Evolutionary conservation across 192 early-diverging fungal species (phyloP), one percentile per base, ranked within the genome.

Genomic region (Coemansia sp.): DNA sequence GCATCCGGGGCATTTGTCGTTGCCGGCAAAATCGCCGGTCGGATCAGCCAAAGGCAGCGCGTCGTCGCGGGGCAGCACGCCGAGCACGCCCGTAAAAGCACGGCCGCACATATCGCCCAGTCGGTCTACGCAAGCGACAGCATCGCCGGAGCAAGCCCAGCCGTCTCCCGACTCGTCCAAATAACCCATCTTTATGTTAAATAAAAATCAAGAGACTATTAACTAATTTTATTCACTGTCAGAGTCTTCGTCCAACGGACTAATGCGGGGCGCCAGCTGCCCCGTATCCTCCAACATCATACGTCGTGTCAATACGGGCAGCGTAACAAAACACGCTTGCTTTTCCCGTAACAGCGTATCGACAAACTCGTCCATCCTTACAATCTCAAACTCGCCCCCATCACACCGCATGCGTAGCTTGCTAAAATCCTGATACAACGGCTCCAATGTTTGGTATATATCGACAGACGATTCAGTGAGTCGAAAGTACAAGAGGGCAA

Each of bases 351-450:
- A 77, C 21, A 98, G 76, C 23, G 88, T 76, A 69, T 99, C 93
- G 27, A 95, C 85, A 71, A 97, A 96, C 71, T 94, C 89, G 65
- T 98, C 96, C 88, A 99, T 88, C 64, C 86, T 80, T 4, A 88
- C 87, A 8, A 93, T 48, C 14, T 58, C 63, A 29, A 73, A 69
- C 35, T 68, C 83, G 6, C 79, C 81, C 1, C 83, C 84, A 2
- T 45, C 55, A 12, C 52, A 21, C 6, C 52, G 47, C 38, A 48
- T 63, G 22, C 95, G 72, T 49, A 99, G 75, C 69, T 98, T 98
- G 58, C 94, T 83, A 51, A 88, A 91, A 65, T 99, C 94, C 51
- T 84, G 78, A 56, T 96, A 80, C 11, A 97, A 75, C 0, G 92
- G 90, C 68, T 99, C 97, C 19, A 99, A 78, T 38, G 86, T 85